Evolutionary conservation across 169 alveolate species (phyloP), one percentile per base, ranked within the genome.

Genomic region (Theileria parva): DNA sequence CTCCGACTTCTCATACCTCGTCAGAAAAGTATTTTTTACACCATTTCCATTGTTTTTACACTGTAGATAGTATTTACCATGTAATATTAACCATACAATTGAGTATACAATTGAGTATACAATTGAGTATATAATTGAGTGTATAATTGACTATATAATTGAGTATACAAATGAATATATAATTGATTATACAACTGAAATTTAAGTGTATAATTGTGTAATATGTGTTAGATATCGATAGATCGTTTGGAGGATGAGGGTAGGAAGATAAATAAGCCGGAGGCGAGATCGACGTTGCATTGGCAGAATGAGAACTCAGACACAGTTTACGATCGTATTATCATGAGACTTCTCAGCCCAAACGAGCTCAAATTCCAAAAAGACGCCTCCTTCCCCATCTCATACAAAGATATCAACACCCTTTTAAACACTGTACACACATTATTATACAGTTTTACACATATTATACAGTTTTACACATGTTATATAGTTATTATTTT

Each of bases 231-330:
- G 91, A 92, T 94, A 39, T 95, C 97, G 12, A 95, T 95, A n/a
- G 97, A 95, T 72, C 91, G 89, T 64, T 84, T 95, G 21, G 96
- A 94, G 66, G 97, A 95, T 48, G 97, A 95, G 79, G 96, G 97
- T 30, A 92, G 91, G 73, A 95, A 95, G 75, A 93, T 95, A 28
- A 86, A 92, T 88, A 92, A 90, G 68, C 91, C 75, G 37, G 93
- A 83, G 27, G 93, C 93, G n/a, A 86, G 92, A 55, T 66, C 79
- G 30, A 89, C 85, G 37, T 85, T 87, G n/a, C 66, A 80, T 57
- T 83, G 90, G 79, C 92, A 87, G 21, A 81, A 81, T 32, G 93
- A 80, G 17, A 85, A 84, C 53, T 63, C 84, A 34, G 88, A 91
- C 66, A 87, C 95, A 32, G 91, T 91, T 9, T 88, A 91, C 78